Conservation (phyloP, 208 protist genomes). For the Crithidia bombi region DNA sequence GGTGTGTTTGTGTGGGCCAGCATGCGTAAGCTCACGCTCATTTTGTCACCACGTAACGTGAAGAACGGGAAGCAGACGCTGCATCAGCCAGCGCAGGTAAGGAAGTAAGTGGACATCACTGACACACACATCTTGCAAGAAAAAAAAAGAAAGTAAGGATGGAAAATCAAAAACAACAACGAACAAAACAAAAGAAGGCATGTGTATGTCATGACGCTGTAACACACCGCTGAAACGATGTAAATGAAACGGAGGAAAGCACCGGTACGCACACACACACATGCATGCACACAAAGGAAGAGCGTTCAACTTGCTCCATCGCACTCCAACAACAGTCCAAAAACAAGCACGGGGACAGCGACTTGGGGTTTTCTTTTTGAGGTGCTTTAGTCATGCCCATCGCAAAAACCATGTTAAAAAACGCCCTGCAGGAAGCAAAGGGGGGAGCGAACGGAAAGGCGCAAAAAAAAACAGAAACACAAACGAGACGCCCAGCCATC, state of each 20-base stretch:
- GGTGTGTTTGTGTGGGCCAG: background rate
- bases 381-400: too few species aligned
- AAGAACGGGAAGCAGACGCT: background rate
- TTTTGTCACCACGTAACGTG: background rate
- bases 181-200: too few species aligned
- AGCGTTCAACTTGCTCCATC: slow-evolving; percentile 9
- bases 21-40: background rate
- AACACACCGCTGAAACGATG: background rate
- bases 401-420: too few species aligned
- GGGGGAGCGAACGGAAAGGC: too few species aligned
- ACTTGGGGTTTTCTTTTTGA: too few species aligned
- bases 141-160: background rate
- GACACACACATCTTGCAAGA: background rate
- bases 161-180: background rate
- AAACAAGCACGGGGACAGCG: background rate
- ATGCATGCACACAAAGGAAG: background rate
- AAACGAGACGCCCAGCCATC: too few species aligned
- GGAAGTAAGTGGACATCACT: background rate
- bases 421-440: too few species aligned
- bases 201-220: background rate
- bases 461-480: too few species aligned
- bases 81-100: background rate
- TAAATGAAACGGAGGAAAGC: background rate
- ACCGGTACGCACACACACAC: background rate
- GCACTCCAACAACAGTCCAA: background rate